Evolutionary conservation across 108 stramenopile genomes (phyloP).

Genomic region (Bacterosira constricta): DNA sequence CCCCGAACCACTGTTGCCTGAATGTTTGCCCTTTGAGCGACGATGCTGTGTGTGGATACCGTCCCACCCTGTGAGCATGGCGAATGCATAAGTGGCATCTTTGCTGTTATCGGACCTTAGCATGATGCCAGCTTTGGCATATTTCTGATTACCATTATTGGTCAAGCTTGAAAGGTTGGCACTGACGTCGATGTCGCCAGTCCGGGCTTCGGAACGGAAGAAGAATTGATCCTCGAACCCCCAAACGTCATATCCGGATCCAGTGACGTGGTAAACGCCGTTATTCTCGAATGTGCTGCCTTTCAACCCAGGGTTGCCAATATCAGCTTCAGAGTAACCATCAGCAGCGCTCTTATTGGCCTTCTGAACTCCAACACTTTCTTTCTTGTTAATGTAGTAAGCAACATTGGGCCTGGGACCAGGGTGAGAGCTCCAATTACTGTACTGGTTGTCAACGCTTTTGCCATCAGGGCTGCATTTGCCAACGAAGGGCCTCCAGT

Average conservation of each 20-base stretch:
- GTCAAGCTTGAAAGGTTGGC: constrained; percentile 5
- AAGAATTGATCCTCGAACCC: constrained; percentile 6
- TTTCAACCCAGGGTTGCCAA: neutral
- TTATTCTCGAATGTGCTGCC: constrained; percentile 8
- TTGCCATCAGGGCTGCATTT: constrained; percentile 37
- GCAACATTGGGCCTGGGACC: constrained; percentile 11
- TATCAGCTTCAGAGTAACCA: neutral
- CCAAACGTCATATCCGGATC: constrained; percentile 27
- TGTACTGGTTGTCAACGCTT: neutral
- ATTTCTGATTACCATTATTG: neutral
- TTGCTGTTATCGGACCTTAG: neutral
- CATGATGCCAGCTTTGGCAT: constrained; percentile 39
- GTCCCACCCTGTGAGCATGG: neutral
- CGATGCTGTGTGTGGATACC: constrained; percentile 6
- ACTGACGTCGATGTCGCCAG: constrained; percentile 18
- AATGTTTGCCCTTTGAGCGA: neutral
- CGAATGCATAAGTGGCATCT: constrained; percentile 12
- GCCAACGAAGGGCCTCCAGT: constrained; percentile 17
- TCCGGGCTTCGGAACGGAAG: constrained; percentile 4
- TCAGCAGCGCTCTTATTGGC: neutral
- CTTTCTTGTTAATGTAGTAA: constrained; percentile 27
- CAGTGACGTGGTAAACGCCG: constrained; percentile 13
- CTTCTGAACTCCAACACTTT: neutral
- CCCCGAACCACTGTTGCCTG: neutral
- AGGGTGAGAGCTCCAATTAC: neutral